These are phyloP conservation scores for Leishmania amazonensis DNA, from an alignment of 208 protist genomes.

Conservation along the genomic window DNA sequence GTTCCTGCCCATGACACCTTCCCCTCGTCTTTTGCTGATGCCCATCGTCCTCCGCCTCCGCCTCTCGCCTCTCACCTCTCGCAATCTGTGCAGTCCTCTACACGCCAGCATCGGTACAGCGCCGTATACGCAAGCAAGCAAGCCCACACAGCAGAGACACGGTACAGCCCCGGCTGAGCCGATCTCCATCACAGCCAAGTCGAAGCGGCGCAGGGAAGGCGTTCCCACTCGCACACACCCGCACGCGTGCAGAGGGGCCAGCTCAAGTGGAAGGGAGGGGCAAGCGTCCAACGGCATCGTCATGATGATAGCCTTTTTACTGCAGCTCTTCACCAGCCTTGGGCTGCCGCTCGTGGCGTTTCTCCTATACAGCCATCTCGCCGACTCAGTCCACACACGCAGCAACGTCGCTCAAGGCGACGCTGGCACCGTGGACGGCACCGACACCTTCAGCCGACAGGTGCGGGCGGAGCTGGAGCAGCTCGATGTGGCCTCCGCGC, in stretches of 20 bases:
- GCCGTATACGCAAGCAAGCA: too few species aligned
- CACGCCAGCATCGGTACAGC: neutral
- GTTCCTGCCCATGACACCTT: too few species aligned
- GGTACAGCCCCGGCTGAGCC: neutral
- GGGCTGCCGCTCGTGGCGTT: constrained; percentile 18
- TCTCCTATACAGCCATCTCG: constrained; percentile 22
- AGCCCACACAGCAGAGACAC: neutral
- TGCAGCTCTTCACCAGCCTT: constrained; percentile 24
- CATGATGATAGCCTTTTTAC: constrained; percentile 17
- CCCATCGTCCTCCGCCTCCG: neutral
- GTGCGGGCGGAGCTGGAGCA: constrained; percentile 19
- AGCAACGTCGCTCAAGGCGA: neutral
- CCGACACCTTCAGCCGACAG: neutral
- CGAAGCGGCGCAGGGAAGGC: neutral
- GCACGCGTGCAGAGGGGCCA: neutral
- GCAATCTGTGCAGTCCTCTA: neutral
- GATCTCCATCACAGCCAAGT: neutral
- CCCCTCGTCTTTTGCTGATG: too few species aligned
- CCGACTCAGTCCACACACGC: constrained; percentile 1
- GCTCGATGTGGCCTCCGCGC: neutral
- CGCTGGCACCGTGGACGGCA: neutral
- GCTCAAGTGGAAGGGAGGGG: neutral
- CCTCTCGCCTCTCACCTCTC: neutral
- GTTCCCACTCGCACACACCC: neutral
- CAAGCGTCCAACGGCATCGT: neutral